Evolutionary conservation across 192 early-diverging fungal genomes (phyloP).

Genomic region (Dispira simplex): DNA sequence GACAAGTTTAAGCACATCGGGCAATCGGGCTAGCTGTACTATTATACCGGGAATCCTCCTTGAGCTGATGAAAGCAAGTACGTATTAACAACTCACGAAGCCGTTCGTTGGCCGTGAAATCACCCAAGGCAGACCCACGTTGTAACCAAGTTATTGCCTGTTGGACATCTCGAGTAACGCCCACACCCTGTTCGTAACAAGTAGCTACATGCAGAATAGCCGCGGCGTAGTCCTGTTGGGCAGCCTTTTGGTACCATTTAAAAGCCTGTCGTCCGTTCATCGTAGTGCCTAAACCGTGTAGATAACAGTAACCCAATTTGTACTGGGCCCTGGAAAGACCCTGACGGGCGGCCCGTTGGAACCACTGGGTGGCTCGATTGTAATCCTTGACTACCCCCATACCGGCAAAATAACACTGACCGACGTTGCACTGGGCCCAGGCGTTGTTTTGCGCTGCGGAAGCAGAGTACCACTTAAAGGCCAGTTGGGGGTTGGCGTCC

Average conservation of each 20-base stretch:
- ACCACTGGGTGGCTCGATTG: conserved; percentile 39
- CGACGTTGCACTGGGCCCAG: conserved; percentile 74
- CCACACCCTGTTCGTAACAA: conserved; percentile 41
- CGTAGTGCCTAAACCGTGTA: conserved; percentile 38
- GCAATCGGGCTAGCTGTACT: neutral
- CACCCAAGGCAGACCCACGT: conserved; percentile 1
- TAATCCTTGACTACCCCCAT: conserved; percentile 39
- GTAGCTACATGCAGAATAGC: conserved; percentile 33
- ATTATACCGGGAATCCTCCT: neutral
- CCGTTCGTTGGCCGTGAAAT: neutral
- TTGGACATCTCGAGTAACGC: conserved; percentile 26
- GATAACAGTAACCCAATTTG: conserved; percentile 65
- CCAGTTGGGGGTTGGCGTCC: conserved; percentile 33
- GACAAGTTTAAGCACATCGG: neutral
- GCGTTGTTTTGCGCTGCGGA: conserved; percentile 58
- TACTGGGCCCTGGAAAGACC: conserved; percentile 43
- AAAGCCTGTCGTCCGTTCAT: conserved; percentile 32
- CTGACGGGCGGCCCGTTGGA: conserved; percentile 28
- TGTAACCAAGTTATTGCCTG: conserved; percentile 34
- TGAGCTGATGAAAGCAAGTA: neutral
- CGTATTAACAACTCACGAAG: neutral
- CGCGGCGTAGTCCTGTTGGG: conserved; percentile 37
- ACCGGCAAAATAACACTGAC: conserved; percentile 61
- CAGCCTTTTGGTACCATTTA: conserved; percentile 37
- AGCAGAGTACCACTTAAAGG: conserved; percentile 45